Conservation (phyloP, 164 flowering plant species). For the Litsea cubeba region DNA sequence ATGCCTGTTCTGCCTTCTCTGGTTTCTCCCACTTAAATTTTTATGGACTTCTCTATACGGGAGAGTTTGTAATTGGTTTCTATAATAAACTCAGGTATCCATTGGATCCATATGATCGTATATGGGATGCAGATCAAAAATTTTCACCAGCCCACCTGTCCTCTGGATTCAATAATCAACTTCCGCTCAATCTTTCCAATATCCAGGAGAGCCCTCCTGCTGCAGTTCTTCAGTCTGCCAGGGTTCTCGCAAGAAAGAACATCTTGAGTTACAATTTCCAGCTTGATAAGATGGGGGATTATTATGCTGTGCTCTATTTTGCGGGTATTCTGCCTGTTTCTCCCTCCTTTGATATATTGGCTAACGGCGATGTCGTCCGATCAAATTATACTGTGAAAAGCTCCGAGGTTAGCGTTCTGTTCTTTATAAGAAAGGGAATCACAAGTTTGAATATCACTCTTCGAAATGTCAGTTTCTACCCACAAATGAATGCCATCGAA, state of each 20-base stretch:
- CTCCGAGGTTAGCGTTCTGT: constrained; percentile 37
- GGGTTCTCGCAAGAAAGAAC: constrained; percentile 53
- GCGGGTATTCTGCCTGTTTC: constrained; percentile 77
- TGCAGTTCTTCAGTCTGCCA: constrained; percentile 63
- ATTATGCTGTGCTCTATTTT: constrained; percentile 64
- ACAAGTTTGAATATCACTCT: constrained; percentile 53
- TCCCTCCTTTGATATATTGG: constrained; percentile 51
- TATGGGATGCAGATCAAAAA: constrained; percentile 68
- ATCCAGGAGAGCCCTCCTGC: constrained; percentile 56
- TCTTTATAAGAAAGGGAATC: constrained; percentile 32
- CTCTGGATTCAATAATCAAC: constrained; percentile 34
- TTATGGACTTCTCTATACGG: background rate
- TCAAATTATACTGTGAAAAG: constrained; percentile 47
- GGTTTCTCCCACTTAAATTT: background rate
- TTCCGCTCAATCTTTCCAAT: constrained; percentile 30
- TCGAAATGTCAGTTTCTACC: constrained; percentile 44
- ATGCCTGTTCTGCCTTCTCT: background rate
- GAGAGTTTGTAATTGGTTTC: background rate
- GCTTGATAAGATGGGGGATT: constrained; percentile 50
- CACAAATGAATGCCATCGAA: constrained; percentile 77
- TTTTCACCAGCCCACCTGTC: constrained; percentile 59
- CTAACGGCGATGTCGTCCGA: constrained; percentile 47
- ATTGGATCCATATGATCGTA: constrained; percentile 68
- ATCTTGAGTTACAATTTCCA: constrained; percentile 49
- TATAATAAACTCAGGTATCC: constrained; percentile 55